Percentiles rank a stretch among this genome's conserved stretches.
These are phyloP conservation scores for Xylona heveae DNA, from an alignment of 495 filamentous ascomycete species.

Conservation along the genomic window DNA sequence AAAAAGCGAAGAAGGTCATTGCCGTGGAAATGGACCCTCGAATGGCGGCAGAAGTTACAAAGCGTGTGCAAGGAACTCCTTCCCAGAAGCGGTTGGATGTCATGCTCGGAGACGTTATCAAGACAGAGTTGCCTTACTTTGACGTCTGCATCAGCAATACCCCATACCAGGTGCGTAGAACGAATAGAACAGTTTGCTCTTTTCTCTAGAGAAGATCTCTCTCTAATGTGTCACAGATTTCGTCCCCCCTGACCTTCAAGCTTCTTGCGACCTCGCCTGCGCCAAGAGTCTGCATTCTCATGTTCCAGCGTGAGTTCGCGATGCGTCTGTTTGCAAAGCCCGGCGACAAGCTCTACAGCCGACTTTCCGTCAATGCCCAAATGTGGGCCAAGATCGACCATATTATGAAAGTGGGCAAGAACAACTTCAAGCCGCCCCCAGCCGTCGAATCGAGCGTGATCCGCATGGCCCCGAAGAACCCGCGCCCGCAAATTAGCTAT, in stretches of 20 bases:
- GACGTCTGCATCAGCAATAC: conserved; percentile 91
- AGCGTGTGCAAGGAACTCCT: conserved; percentile 74
- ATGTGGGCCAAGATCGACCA: conserved; percentile 82
- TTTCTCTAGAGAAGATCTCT: background rate
- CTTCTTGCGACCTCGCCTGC: conserved; percentile 60
- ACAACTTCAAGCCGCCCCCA: conserved; percentile 90
- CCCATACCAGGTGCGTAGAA: conserved; percentile 45
- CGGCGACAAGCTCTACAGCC: conserved; percentile 65
- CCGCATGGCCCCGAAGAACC: conserved; percentile 53
- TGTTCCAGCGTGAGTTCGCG: conserved; percentile 73
- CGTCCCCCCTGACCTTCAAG: conserved; percentile 78
- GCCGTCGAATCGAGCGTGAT: conserved; percentile 77
- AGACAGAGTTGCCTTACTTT: conserved; percentile 66
- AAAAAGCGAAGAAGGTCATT: conserved; percentile 67
- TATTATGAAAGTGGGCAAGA: conserved; percentile 79
- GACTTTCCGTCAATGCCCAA: conserved; percentile 77
- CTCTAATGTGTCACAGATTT: too few relatives aligned
- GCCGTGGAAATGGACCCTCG: conserved; percentile 88
- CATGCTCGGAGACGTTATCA: conserved; percentile 82
- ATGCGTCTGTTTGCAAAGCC: conserved; percentile 56
- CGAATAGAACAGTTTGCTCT: conserved; percentile 1
- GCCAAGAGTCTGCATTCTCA: conserved; percentile 61
- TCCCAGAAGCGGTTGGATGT: conserved; percentile 63
- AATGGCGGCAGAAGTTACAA: conserved; percentile 93
- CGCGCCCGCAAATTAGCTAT: conserved; percentile 68